Evolutionary conservation across 2,329 filamentous ascomycete genomes (phyloP), one percentile per base, ranked within the genome.

Genomic region (Thermoascus crustaceus): DNA sequence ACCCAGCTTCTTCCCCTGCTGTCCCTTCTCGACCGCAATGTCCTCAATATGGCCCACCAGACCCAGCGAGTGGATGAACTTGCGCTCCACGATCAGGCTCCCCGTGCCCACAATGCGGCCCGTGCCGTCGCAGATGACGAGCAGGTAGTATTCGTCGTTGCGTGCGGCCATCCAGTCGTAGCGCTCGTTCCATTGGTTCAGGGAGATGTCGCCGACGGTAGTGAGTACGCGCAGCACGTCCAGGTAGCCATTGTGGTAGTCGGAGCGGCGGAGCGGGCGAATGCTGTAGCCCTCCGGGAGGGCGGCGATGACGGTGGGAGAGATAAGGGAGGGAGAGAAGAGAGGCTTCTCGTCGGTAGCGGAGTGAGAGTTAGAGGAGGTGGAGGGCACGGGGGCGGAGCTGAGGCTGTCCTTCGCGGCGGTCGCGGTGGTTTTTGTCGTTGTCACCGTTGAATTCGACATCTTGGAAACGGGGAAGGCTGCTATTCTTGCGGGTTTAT

Each of bases 1-100:
- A 4, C 91, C 91, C 27, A 96, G 72, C 68, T 94, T 95, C 76
- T 96, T 95, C 49, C 91, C 91, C 65, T 96, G 91, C 67, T 96
- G 87, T 52, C 93, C 85, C 66, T 88, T 87, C 46, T 85, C 80
- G 23, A 98, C 88, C 11, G 89, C 88, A 58, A 98, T 95, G 59
- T 98, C 91, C 63, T 96, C 91, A 63, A 96, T 95, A 64, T 96
- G 91, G 8, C 89, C 91, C 17, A 95, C 89, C 48, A 60, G 47
- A 4, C 66, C 66, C 27, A 68, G 54, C 9, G 57, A 54, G 40
- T 68, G 66, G 30, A 69, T 68, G 43, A 69, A 69, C 67, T 96
- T 96, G 65, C 82, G 77, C 76, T 98, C 91, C 32, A 94, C 85
- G 47, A 96, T 76, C 62, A 96, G 66, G 22, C 83, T 83, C 2